Percentiles rank a stretch among this genome's conserved stretches.
Conservation (phyloP, 305 asterid genomes). For the Fraxinus angustifolia region DNA sequence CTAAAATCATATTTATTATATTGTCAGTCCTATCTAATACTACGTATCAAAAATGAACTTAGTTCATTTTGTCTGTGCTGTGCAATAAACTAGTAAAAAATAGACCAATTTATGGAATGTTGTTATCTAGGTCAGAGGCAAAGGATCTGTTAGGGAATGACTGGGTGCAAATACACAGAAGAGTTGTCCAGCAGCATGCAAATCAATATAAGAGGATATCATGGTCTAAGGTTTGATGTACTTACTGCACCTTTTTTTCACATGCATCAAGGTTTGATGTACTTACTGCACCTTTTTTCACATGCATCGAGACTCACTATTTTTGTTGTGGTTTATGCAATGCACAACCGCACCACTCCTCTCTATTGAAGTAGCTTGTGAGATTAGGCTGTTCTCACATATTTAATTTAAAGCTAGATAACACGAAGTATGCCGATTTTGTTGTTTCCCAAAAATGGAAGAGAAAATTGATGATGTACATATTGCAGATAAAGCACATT, state of each 20-base stretch:
- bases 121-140: slow-evolving; percentile 74
- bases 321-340: not conserved
- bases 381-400: not conserved
- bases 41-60: not conserved
- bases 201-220: slow-evolving; percentile 94
- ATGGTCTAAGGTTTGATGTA: slow-evolving; percentile 74
- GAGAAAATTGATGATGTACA: not conserved
- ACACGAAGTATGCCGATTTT: not conserved
- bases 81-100: not conserved
- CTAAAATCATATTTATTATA: not conserved
- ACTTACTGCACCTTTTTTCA: not conserved
- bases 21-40: not conserved
- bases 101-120: slow-evolving; percentile 1
- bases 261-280: slow-evolving; percentile 26
- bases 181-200: slow-evolving; percentile 96
- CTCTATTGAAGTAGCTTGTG: not conserved
- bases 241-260: not conserved
- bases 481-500: not conserved
- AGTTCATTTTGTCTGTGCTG: not conserved
- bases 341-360: not conserved
- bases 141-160: slow-evolving; percentile 92
- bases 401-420: not conserved
- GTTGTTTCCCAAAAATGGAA: not conserved
- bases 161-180: slow-evolving; percentile 96
- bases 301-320: not conserved